Base-by-base conservation (phyloP, 768 basidiomycete species). In the Phlebiopsis flavidoalba region DNA sequence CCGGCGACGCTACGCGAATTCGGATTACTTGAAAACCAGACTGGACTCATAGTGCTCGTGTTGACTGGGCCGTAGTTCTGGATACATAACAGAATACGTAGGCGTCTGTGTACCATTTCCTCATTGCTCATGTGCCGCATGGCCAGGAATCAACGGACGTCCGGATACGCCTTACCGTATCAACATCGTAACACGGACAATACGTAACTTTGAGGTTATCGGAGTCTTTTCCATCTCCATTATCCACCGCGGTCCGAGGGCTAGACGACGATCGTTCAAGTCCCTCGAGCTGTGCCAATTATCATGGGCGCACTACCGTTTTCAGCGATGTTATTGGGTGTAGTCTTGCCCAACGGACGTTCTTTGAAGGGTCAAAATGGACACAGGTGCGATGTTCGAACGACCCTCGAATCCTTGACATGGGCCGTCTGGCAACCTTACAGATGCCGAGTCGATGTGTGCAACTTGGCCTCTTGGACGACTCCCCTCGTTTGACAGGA, bases 131-230 rank as follows among this genome's bases (percentile, higher is more conserved):
- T 43, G 40, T 17, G 40, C 40, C 40, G 40, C 40, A 43, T 43
- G 40, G 12, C 12, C 40, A 43, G 17, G 40, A 43, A 43, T 43
- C 40, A 43, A 43, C 40, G 40, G 40, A 43, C 40, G 40, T 43
- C 17, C 40, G 40, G 17, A 43, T 12, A 10, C 40, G 40, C 17
- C 11, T 31, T 2, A 43, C 40, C 40, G 40, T 43, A 43, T 43
- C 40, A 43, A 17, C 40, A 43, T 43, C 40, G 40, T 43, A 12
- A 17, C 40, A 43, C 40, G 40, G 40, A 43, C 37, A 26, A 49
- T 59, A 59, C 58, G 58, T 59, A 59, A 59, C 49, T 21, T 15
- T 59, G 58, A 59, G 58, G 31, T 33, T 36, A 51, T 40, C 58
- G 58, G 58, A 19, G 14, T 8, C 49, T 59, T 59, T 59, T n/a